Evolutionary conservation across 257 asterid species (phyloP).

Genomic region (Solanum arcanum): DNA sequence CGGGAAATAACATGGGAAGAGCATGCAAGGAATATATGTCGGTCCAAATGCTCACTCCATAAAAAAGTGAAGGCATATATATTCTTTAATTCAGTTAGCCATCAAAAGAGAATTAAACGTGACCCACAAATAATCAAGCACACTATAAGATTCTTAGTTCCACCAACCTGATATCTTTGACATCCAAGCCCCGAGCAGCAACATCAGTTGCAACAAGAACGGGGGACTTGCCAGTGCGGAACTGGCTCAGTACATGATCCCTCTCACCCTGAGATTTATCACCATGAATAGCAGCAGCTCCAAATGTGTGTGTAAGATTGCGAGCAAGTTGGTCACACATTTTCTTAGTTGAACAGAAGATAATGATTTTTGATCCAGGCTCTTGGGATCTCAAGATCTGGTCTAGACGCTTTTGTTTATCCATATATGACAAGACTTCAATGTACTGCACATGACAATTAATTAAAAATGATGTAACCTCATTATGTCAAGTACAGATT

Average conservation of each 20-base stretch:
- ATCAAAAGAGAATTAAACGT: neutral
- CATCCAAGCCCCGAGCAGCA: slow-evolving; percentile 97
- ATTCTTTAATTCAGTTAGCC: neutral
- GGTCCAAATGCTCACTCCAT: neutral
- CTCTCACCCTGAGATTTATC: slow-evolving; percentile 96
- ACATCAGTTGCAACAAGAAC: slow-evolving; percentile 98
- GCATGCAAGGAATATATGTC: neutral
- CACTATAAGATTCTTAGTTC: neutral
- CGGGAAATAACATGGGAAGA: neutral
- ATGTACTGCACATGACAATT: slow-evolving; percentile 35
- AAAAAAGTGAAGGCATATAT: neutral
- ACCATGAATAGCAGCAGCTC: slow-evolving; percentile 96
- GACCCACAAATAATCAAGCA: neutral
- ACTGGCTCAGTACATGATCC: slow-evolving; percentile 82
- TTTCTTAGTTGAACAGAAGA: slow-evolving; percentile 94
- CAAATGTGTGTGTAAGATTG: slow-evolving; percentile 54
- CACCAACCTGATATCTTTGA: slow-evolving; percentile 84
- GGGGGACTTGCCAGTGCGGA: slow-evolving; percentile 76
- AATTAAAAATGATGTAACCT: neutral
- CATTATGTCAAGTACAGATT: neutral
- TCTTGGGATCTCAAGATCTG: slow-evolving; percentile 92
- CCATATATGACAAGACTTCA: slow-evolving; percentile 63
- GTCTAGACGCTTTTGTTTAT: slow-evolving; percentile 78
- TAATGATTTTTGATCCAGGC: slow-evolving; percentile 86
- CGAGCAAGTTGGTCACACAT: slow-evolving; percentile 89